A percentile compares a stretch with the other conserved stretches of the same genome.
Conservation (phyloP, 202 grass and related monocot genomes). For the Saccharum hybrid region DNA sequence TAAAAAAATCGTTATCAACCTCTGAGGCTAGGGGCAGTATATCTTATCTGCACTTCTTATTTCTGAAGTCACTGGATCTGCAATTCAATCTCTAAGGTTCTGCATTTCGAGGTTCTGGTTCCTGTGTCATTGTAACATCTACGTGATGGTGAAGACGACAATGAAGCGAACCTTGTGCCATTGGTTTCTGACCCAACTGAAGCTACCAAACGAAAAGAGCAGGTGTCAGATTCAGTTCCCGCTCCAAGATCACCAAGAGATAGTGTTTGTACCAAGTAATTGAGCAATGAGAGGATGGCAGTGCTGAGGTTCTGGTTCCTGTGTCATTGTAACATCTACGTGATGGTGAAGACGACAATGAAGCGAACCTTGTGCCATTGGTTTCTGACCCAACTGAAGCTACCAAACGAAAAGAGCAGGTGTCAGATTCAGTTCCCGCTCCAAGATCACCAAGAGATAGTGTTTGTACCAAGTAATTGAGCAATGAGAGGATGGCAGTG, state of each 20-base stretch:
- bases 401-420: not conserved
- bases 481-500: not conserved
- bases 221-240: not conserved
- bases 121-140: not conserved
- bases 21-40: no score
- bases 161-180: not conserved
- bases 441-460: not conserved
- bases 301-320: not conserved
- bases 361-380: not conserved
- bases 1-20: not conserved
- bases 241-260: not conserved
- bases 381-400: conserved; percentile 3
- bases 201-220: not conserved
- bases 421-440: not conserved
- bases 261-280: not conserved
- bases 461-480: not conserved
- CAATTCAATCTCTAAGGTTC: not conserved
- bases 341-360: conserved; percentile 25
- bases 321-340: not conserved
- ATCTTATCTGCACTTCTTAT: no score
- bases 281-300: no score
- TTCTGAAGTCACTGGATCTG: not conserved
- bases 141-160: conserved; percentile 24
- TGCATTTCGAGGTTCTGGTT: not conserved
- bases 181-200: conserved; percentile 4